These are phyloP conservation scores for Euphorbia celastroides DNA, from an alignment of 441 rosid species.

Conservation along the genomic window DNA sequence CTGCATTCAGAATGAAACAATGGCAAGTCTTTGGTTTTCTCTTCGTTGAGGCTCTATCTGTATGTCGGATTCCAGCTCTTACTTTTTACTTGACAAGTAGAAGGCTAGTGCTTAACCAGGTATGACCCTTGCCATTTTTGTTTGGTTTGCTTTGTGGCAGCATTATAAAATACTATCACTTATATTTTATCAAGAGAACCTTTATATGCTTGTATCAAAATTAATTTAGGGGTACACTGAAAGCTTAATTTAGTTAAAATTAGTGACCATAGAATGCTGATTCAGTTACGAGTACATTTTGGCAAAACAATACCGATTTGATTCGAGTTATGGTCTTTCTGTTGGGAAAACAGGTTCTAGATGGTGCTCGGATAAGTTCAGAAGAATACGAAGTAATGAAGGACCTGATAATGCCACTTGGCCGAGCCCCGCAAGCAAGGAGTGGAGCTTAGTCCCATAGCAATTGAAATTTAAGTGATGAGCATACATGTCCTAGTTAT, in stretches of 20 bases:
- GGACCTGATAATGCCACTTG: conserved; percentile 69
- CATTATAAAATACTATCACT: neutral
- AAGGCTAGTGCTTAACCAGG: conserved; percentile 52
- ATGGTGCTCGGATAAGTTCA: conserved; percentile 49
- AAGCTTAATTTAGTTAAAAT: no score
- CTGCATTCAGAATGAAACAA: conserved; percentile 56
- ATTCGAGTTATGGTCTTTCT: neutral
- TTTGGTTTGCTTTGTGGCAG: no score
- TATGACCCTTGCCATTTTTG: conserved; percentile 18
- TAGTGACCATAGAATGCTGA: neutral
- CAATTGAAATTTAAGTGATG: neutral
- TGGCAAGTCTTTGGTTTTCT: conserved; percentile 81
- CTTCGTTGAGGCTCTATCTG: conserved; percentile 71
- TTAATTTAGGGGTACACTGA: no score
- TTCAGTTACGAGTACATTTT: neutral
- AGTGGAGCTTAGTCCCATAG: conserved; percentile 43
- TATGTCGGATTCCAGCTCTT: conserved; percentile 58
- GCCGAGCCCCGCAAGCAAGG: conserved; percentile 59
- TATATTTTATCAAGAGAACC: neutral
- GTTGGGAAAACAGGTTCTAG: conserved; percentile 43
- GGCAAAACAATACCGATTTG: neutral
- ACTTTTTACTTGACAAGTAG: conserved; percentile 43
- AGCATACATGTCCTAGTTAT: neutral
- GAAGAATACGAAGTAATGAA: conserved; percentile 84
- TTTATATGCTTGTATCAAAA: neutral